phyloP scores from a whole-genome alignment of 345 rosid species.

The Reutealis trisperma region DNA sequence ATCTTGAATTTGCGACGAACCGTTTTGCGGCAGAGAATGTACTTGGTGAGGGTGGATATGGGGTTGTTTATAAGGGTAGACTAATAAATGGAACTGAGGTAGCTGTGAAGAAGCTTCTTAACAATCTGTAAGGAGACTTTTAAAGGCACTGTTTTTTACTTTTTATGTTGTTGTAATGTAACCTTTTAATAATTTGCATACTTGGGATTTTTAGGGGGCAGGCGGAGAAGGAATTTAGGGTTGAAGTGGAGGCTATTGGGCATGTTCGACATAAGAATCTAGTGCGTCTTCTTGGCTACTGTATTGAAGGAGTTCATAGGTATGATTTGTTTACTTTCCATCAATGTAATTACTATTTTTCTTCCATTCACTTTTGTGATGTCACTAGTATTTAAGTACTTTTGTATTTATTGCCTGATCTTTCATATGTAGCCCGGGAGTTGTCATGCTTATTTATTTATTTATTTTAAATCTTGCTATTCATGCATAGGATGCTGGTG shows the following conservation, averaged over 20 bases:
- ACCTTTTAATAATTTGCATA: slow-evolving; percentile 38
- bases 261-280: slow-evolving; percentile 85
- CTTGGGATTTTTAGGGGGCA: slow-evolving; percentile 65
- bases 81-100: slow-evolving; percentile 71
- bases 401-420: neutral
- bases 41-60: slow-evolving; percentile 84
- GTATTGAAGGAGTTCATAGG: slow-evolving; percentile 82
- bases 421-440: neutral
- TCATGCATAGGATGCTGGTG: slow-evolving; percentile 55
- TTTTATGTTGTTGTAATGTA: neutral
- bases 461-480: neutral
- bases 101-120: slow-evolving; percentile 74
- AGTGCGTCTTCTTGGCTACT: slow-evolving; percentile 82
- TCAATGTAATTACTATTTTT: neutral
- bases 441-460: neutral
- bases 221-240: slow-evolving; percentile 82
- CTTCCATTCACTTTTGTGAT: neutral
- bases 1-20: slow-evolving; percentile 77
- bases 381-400: neutral
- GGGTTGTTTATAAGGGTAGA: slow-evolving; percentile 67
- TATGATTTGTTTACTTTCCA: slow-evolving; percentile 25
- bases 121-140: slow-evolving; percentile 56
- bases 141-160: neutral
- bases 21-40: slow-evolving; percentile 70
- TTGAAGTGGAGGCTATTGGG: slow-evolving; percentile 82